phyloP scores from a whole-genome alignment of 2,329 filamentous ascomycete genomes.

The Tolypocladium endophyticum region DNA sequence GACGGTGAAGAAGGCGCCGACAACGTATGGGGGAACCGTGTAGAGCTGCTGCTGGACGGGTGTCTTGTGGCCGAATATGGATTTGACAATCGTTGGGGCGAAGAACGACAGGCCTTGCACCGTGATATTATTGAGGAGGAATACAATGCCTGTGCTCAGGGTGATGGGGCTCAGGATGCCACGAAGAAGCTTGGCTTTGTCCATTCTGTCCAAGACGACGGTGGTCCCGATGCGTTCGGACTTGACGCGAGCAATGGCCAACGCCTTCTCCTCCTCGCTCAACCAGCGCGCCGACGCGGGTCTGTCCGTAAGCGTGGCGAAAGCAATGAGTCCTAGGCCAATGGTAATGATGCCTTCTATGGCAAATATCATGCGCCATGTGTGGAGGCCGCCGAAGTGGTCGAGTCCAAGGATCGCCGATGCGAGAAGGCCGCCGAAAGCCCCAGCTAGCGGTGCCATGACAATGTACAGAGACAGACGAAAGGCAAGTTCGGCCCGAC shows the following conservation, averaged over 20 bases:
- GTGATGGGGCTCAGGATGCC: constrained; percentile 57
- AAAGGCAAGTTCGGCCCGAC: constrained; percentile 57
- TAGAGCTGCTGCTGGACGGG: constrained; percentile 56
- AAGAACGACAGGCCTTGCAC: constrained; percentile 64
- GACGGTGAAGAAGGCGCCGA: constrained; percentile 57
- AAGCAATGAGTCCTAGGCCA: constrained; percentile 46
- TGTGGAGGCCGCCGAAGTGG: constrained; percentile 42
- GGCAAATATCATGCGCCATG: constrained; percentile 61
- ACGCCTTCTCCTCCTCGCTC: constrained; percentile 50
- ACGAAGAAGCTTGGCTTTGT: constrained; percentile 44
- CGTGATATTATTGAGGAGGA: constrained; percentile 58
- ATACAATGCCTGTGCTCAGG: constrained; percentile 44
- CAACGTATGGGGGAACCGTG: constrained; percentile 60
- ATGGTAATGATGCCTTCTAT: constrained; percentile 54
- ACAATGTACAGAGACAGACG: constrained; percentile 59
- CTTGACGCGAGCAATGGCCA: constrained; percentile 57
- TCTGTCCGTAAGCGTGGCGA: constrained; percentile 56
- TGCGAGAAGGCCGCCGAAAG: constrained; percentile 59
- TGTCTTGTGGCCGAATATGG: constrained; percentile 48
- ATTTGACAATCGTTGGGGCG: constrained; percentile 55
- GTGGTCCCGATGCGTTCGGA: constrained; percentile 54
- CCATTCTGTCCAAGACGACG: constrained; percentile 53
- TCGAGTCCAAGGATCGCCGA: constrained; percentile 53
- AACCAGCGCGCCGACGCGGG: constrained; percentile 61
- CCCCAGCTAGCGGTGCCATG: constrained; percentile 59